Percentiles rank a stretch among this genome's conserved stretches.
These are phyloP conservation scores for Hyaloperonospora arabidopsidis DNA, from an alignment of 352 stramenopile genomes.

Conservation along the genomic window DNA sequence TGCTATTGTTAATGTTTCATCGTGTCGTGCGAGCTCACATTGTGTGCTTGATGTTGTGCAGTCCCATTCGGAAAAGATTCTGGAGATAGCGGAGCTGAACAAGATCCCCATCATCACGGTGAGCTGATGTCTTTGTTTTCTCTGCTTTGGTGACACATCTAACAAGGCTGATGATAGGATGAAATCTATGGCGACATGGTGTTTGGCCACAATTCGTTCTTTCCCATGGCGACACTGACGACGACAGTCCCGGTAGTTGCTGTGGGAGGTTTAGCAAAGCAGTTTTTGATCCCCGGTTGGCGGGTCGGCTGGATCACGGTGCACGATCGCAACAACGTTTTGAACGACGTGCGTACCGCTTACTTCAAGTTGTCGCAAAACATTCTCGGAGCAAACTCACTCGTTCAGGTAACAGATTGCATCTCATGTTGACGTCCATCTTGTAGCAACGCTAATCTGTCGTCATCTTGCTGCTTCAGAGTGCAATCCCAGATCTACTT, in stretches of 20 bases:
- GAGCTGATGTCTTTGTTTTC: slow-evolving; percentile 15
- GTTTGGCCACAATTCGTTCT: slow-evolving; percentile 64
- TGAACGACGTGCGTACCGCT: slow-evolving; percentile 79
- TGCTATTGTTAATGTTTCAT: background rate
- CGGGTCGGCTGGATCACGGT: slow-evolving; percentile 93
- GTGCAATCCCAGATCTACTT: slow-evolving; percentile 76
- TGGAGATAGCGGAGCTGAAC: slow-evolving; percentile 70
- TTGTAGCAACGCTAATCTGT: slow-evolving; percentile 1
- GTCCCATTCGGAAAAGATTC: slow-evolving; percentile 63
- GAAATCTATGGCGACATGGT: slow-evolving; percentile 85
- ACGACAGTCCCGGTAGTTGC: slow-evolving; percentile 76
- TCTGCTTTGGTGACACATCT: background rate
- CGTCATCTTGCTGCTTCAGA: slow-evolving; percentile 29
- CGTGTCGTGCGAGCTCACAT: background rate
- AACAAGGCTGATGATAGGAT: slow-evolving; percentile 26
- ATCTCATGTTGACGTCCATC: background rate
- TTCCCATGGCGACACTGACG: slow-evolving; percentile 78
- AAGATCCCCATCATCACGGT: slow-evolving; percentile 91
- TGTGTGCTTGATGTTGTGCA: slow-evolving; percentile 6
- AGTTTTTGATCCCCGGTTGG: slow-evolving; percentile 94
- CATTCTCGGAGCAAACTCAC: slow-evolving; percentile 86
- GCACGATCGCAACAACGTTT: slow-evolving; percentile 79
- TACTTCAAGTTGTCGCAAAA: slow-evolving; percentile 91
- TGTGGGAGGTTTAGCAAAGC: slow-evolving; percentile 89
- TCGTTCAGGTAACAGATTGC: slow-evolving; percentile 52